Evolutionary conservation across 495 filamentous ascomycete genomes (phyloP).

Genomic region (Gamarada debralockiae): DNA sequence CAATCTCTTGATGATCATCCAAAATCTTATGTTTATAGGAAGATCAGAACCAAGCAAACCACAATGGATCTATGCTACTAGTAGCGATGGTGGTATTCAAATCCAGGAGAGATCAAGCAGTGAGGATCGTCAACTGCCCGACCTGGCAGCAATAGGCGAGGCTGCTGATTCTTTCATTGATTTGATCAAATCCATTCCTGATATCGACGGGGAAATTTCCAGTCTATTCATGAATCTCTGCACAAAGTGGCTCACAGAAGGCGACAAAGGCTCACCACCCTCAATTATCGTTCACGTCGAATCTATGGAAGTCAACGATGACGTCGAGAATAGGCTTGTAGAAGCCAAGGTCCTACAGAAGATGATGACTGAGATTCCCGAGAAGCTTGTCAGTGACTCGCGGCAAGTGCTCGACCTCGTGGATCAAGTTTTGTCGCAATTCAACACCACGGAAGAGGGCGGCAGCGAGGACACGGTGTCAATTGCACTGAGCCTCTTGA

Average conservation of each 20-base stretch:
- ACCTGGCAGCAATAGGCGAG: constrained; percentile 37
- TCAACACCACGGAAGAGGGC: constrained; percentile 11
- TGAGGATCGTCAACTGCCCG: neutral
- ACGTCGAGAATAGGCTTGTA: constrained; percentile 45
- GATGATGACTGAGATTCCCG: constrained; percentile 62
- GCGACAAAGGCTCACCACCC: neutral
- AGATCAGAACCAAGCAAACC: constrained; percentile 13
- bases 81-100: constrained; percentile 16
- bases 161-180: constrained; percentile 49
- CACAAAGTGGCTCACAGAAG: constrained; percentile 51
- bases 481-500: constrained; percentile 63
- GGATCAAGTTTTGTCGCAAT: constrained; percentile 49
- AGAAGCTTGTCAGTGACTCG: constrained; percentile 62
- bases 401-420: constrained; percentile 59
- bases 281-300: constrained; percentile 14
- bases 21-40: constrained; percentile 39
- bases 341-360: constrained; percentile 63
- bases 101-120: constrained; percentile 1
- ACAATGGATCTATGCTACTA: constrained; percentile 11
- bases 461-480: constrained; percentile 48
- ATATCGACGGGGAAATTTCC: constrained; percentile 55
- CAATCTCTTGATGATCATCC: constrained; percentile 35
- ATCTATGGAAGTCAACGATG: constrained; percentile 28
- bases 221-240: constrained; percentile 62
- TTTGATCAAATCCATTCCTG: constrained; percentile 40